phyloP scores from a whole-genome alignment of 106 monocot species.

The Acanthochlamys bracteata region DNA sequence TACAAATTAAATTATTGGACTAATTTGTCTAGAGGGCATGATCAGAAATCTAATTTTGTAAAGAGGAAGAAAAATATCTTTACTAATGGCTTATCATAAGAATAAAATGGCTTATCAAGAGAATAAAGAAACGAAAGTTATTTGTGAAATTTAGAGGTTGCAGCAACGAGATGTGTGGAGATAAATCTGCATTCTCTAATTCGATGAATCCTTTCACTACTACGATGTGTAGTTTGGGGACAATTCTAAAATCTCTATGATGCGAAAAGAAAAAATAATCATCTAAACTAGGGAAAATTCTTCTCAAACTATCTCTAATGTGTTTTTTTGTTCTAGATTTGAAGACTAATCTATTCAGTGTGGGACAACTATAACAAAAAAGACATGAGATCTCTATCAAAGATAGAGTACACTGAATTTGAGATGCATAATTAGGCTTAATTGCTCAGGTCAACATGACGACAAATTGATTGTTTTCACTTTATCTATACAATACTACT shows the following conservation, averaged over 20 bases:
- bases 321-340: conserved; percentile 7
- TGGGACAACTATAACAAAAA: conserved; percentile 8
- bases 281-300: neutral
- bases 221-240: conserved; percentile 20
- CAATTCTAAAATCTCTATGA: conserved; percentile 15
- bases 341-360: conserved; percentile 7
- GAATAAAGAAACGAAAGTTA: neutral
- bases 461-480: neutral
- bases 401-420: neutral
- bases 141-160: conserved; percentile 8
- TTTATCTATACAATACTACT: neutral
- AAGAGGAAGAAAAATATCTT: conserved; percentile 14
- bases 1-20: conserved; percentile 8
- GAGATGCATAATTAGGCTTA: neutral
- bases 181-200: conserved; percentile 11
- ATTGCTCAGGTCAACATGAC: conserved; percentile 8
- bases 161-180: conserved; percentile 14
- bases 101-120: conserved; percentile 12
- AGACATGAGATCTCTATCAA: conserved; percentile 2
- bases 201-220: conserved; percentile 22
- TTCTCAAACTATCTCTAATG: conserved; percentile 3
- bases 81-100: no score
- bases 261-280: neutral
- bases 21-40: conserved; percentile 7
- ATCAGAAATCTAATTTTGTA: conserved; percentile 8